Base-by-base conservation (phyloP, 805 yeast species). In the Suhomyces canberraensis region DNA sequence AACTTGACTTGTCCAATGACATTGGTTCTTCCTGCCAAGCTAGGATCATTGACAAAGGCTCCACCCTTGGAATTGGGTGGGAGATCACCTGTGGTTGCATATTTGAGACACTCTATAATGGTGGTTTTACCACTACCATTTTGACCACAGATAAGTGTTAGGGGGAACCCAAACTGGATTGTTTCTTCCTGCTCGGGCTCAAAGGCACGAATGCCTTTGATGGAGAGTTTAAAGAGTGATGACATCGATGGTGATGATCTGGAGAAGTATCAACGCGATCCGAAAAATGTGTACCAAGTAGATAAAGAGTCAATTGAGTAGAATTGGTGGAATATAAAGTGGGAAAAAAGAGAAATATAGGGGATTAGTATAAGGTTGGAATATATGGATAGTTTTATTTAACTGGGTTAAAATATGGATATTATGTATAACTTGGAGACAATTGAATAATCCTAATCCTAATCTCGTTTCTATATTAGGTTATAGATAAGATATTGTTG, bases 81-180 rank as follows among this genome's bases (percentile, higher is more conserved):
- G 40, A 90, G 66, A 52, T 84, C 93, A 8, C 98, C 98, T 0
- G 98, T 91, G 8, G 98, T 88, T 15, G 95, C 91, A 60, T 89
- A 93, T 55, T 89, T 78, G 42, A 93, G 69, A 56, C 97, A 89
- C 60, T 93, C 99, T 44, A 93, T 95, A 39, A 93, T 81, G 1
- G 98, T 90, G 0, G 98, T 93, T 57, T 93, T 91, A 8, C 98
- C 98, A 19, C 95, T 84, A 21, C 98, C 98, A 61, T 93, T 93
- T 35, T 84, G 84, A 0, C 99, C 99, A 19, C 95, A 95, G 36
- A 93, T 91, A 32, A 93, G 69, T 0, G 98, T 93, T 54, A 93
- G 64, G 0, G 99, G 99, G 32, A 77, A 76, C 11, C 90, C 89
- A 61, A 93, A 93, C 52, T 85, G 86, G 41, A 93, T 87, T 0